Evolutionary conservation across 1,139 yeast species (phyloP).

Genomic region (Geotrichum cucujoidarum): DNA sequence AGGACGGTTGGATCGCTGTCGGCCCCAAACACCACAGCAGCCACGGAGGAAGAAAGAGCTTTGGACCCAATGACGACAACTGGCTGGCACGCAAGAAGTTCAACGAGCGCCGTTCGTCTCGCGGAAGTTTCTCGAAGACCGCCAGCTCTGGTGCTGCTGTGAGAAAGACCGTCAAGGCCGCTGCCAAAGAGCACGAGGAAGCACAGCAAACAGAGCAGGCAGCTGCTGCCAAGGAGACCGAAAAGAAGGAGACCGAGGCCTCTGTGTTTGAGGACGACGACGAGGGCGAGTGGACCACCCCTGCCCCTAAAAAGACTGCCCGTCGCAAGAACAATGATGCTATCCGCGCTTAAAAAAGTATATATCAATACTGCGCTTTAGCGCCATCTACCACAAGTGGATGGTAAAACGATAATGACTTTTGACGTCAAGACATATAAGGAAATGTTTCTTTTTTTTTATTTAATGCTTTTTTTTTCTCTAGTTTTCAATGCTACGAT

Average conservation of each 20-base stretch:
- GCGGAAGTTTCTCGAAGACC: conserved; percentile 14
- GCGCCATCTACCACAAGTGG: not conserved
- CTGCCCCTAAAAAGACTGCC: conserved; percentile 13
- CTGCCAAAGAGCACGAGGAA: not conserved
- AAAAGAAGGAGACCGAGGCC: not conserved
- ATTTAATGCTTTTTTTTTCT: too few species aligned
- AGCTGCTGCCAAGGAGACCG: too few species aligned
- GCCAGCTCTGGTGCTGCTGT: not conserved
- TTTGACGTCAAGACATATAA: too few species aligned
- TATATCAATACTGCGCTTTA: too few species aligned
- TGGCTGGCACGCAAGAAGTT: conserved; percentile 19
- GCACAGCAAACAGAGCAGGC: too few species aligned
- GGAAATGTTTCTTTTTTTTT: too few species aligned
- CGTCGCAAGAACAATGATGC: conserved; percentile 6
- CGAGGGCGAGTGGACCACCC: conserved; percentile 17
- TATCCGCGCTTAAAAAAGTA: not conserved
- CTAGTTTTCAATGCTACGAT: too few species aligned
- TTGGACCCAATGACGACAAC: conserved; percentile 17
- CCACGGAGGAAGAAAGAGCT: conserved; percentile 19
- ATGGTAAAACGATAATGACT: not conserved
- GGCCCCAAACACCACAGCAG: conserved; percentile 24
- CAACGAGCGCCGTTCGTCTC: conserved; percentile 13
- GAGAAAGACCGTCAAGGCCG: not conserved
- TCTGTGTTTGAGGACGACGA: conserved; percentile 13
- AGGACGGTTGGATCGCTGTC: conserved; percentile 37